These are phyloP conservation scores for Ogataea paradorogensis DNA, from an alignment of 805 yeast species.

Conservation along the genomic window DNA sequence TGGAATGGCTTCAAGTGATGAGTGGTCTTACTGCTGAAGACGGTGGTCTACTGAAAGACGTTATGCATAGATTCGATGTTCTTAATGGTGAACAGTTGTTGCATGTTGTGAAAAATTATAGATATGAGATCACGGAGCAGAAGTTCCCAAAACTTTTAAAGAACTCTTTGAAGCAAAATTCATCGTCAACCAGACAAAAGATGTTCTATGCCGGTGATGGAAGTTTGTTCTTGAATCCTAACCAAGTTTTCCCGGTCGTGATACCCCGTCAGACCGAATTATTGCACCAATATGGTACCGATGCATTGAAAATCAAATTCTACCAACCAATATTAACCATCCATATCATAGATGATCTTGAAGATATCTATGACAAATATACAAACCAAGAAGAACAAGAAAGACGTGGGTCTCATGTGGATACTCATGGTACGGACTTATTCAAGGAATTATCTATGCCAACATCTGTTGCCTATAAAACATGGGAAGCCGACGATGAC, in stretches of 20 bases:
- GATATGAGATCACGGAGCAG: conserved; percentile 79
- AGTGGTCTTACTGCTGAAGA: conserved; percentile 50
- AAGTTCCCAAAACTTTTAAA: conserved; percentile 56
- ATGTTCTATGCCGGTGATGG: conserved; percentile 25
- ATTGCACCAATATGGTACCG: conserved; percentile 70
- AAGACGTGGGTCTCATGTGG: conserved; percentile 4
- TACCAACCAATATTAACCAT: conserved; percentile 74
- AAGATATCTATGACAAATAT: conserved; percentile 51
- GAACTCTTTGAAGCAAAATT: conserved; percentile 38
- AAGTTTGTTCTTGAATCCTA: conserved; percentile 48
- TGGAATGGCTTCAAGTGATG: conserved; percentile 90
- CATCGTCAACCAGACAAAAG: conserved; percentile 15
- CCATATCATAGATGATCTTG: conserved; percentile 67
- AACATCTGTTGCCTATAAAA: conserved; percentile 46
- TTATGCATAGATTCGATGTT: conserved; percentile 49
- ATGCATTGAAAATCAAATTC: conserved; percentile 48
- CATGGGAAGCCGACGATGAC: conserved; percentile 52
- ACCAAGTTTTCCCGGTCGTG: conserved; percentile 51
- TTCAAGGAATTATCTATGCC: conserved; percentile 51
- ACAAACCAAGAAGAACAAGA: conserved; percentile 18
- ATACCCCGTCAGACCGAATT: conserved; percentile 75
- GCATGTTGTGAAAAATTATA: conserved; percentile 69
- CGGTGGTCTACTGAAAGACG: conserved; percentile 56
- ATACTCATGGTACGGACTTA: conserved; percentile 36
- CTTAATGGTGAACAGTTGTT: conserved; percentile 70